These are phyloP conservation scores for Multifurca ochricompacta DNA, from an alignment of 768 basidiomycete genomes.

Conservation along the genomic window DNA sequence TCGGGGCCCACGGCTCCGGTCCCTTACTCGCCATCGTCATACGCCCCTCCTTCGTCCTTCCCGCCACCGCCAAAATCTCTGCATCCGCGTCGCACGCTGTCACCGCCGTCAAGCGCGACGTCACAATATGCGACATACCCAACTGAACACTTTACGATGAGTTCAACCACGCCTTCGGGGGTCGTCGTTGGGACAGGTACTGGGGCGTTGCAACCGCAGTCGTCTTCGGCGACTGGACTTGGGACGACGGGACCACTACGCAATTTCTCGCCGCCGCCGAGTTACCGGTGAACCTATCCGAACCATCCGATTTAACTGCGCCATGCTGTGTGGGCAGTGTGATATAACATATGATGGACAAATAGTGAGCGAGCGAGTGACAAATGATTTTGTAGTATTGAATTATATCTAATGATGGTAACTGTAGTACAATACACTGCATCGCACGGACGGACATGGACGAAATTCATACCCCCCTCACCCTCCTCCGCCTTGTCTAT, in stretches of 20 bases:
- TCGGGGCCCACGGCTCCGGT: not conserved
- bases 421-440: not conserved
- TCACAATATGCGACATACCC: not conserved
- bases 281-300: slow-evolving; percentile 3
- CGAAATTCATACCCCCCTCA: no score
- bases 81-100: not conserved
- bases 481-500: no score
- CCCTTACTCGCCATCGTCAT: not conserved
- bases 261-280: slow-evolving; percentile 10
- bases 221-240: not conserved
- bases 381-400: not conserved
- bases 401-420: not conserved
- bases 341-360: no score
- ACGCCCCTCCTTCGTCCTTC: not conserved
- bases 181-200: not conserved
- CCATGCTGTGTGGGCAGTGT: no score
- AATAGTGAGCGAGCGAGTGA: no score
- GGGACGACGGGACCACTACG: not conserved
- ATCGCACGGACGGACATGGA: slow-evolving; percentile 3
- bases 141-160: not conserved
- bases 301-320: no score
- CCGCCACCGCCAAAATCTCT: not conserved
- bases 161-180: not conserved
- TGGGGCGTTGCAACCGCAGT: not conserved
- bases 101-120: not conserved